A percentile compares a stretch with the other conserved stretches of the same genome.
Conservation (phyloP, 2,329 filamentous ascomycete species). For the Elsinoe batatas region DNA sequence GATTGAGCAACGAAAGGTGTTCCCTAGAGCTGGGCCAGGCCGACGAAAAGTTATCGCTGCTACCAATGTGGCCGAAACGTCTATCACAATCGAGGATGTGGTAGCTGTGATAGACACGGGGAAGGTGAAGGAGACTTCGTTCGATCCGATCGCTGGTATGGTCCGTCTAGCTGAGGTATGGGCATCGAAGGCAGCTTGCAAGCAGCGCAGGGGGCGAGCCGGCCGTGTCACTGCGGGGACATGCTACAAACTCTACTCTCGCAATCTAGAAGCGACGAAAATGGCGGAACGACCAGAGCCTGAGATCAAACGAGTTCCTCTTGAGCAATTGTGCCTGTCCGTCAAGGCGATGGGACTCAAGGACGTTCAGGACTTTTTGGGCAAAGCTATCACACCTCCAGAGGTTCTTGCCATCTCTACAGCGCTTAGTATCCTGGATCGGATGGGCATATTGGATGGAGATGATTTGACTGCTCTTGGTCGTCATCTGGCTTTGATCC, state of each 20-base stretch:
- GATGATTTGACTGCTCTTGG: slow-evolving; percentile 83
- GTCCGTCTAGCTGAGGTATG: slow-evolving; percentile 88
- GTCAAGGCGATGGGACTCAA: slow-evolving; percentile 90
- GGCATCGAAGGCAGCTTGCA: slow-evolving; percentile 88
- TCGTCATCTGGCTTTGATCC: slow-evolving; percentile 87
- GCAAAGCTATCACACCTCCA: slow-evolving; percentile 79
- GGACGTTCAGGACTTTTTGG: slow-evolving; percentile 72
- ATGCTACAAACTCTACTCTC: slow-evolving; percentile 93
- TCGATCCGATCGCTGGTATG: slow-evolving; percentile 86
- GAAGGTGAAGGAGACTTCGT: slow-evolving; percentile 92
- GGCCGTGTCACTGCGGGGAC: slow-evolving; percentile 83
- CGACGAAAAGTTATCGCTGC: slow-evolving; percentile 88
- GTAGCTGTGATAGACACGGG: slow-evolving; percentile 93
- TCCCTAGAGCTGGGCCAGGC: slow-evolving; percentile 62
- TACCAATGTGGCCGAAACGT: slow-evolving; percentile 96
- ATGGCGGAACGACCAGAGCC: slow-evolving; percentile 87
- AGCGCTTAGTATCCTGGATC: slow-evolving; percentile 64
- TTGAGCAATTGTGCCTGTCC: slow-evolving; percentile 89
- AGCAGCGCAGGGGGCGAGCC: slow-evolving; percentile 85
- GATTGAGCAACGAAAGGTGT: slow-evolving; percentile 78
- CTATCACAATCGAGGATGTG: slow-evolving; percentile 96
- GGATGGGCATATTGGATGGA: slow-evolving; percentile 83
- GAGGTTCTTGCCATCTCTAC: slow-evolving; percentile 76
- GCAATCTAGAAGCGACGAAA: slow-evolving; percentile 64
- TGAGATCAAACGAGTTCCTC: slow-evolving; percentile 82